A percentile compares a stretch with the other conserved stretches of the same genome.
Conservation (phyloP, 208 protist genomes). For the Leptomonas pyrrhocoris region DNA sequence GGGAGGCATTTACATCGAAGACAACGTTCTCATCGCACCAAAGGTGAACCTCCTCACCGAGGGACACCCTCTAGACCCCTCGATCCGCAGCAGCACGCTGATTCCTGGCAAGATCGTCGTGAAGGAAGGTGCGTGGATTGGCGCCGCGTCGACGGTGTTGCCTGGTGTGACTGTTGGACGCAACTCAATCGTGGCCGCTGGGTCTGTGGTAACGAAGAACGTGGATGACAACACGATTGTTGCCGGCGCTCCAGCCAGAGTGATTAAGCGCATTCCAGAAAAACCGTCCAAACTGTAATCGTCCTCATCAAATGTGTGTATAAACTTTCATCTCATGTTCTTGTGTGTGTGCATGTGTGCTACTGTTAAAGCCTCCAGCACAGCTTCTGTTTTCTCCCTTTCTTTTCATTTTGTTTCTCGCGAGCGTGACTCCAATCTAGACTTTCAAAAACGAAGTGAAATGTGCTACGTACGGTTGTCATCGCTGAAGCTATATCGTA, state of each 20-base stretch:
- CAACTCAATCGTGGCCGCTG: slow-evolving; percentile 70
- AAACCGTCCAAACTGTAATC: neutral
- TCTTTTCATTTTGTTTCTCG: slow-evolving; percentile 8
- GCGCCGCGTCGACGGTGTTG: slow-evolving; percentile 45
- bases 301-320: too few relatives aligned
- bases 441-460: slow-evolving; percentile 17
- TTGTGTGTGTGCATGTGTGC: neutral
- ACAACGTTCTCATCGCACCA: slow-evolving; percentile 55
- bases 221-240: slow-evolving; percentile 76
- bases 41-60: slow-evolving; percentile 76
- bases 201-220: slow-evolving; percentile 80
- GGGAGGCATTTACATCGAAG: slow-evolving; percentile 60
- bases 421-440: neutral
- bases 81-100: slow-evolving; percentile 29
- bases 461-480: slow-evolving; percentile 6
- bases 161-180: slow-evolving; percentile 84
- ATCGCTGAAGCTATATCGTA: neutral
- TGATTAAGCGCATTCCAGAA: slow-evolving; percentile 33
- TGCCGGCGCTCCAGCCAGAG: slow-evolving; percentile 71
- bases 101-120: slow-evolving; percentile 49
- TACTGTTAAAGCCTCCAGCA: too few relatives aligned
- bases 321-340: neutral
- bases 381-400: neutral
- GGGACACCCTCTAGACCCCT: slow-evolving; percentile 69
- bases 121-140: slow-evolving; percentile 68